Evolutionary conservation across 1,284 basidiomycete species (phyloP).

Genomic region (Phlebopus sp.): DNA sequence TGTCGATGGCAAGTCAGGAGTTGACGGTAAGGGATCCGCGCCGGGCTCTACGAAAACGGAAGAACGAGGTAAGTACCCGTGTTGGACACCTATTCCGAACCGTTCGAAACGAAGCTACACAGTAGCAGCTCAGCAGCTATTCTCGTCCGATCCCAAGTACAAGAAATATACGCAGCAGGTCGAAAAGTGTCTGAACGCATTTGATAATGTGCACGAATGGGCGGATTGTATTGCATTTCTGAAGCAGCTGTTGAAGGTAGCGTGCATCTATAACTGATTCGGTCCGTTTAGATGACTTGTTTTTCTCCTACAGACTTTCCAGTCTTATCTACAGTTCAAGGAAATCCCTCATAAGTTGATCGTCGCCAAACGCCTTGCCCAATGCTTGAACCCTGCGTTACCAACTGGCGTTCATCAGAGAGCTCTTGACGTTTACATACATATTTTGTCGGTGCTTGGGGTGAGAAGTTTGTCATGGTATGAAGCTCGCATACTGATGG

Average conservation of each 20-base stretch:
- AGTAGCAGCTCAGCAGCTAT: conserved; percentile 48
- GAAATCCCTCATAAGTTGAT: conserved; percentile 95
- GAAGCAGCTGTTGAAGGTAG: conserved; percentile 87
- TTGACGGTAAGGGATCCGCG: conserved; percentile 23
- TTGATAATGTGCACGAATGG: conserved; percentile 98
- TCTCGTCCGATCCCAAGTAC: conserved; percentile 87
- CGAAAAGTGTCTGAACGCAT: conserved; percentile 89
- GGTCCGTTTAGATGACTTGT: conserved; percentile 1
- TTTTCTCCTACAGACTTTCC: conserved; percentile 66
- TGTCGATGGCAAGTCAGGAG: conserved; percentile 15
- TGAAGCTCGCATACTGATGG: conserved; percentile 5
- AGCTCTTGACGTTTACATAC: conserved; percentile 92
- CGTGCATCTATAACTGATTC: background rate
- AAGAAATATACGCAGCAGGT: conserved; percentile 92
- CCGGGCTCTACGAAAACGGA: conserved; percentile 38
- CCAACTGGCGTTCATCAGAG: conserved; percentile 97
- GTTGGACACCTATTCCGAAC: conserved; percentile 3
- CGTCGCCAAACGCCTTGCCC: conserved; percentile 92
- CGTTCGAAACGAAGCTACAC: conserved; percentile 4
- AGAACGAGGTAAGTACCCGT: conserved; percentile 47
- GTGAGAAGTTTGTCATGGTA: conserved; percentile 44
- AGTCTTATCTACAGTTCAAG: conserved; percentile 88
- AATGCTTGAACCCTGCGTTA: conserved; percentile 95
- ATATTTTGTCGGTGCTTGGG: conserved; percentile 88
- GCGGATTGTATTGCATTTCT: conserved; percentile 99